Evolutionary conservation across 345 rosid genomes (phyloP), one percentile per base, ranked within the genome.

Genomic region (Xanthoceras sorbifolium): DNA sequence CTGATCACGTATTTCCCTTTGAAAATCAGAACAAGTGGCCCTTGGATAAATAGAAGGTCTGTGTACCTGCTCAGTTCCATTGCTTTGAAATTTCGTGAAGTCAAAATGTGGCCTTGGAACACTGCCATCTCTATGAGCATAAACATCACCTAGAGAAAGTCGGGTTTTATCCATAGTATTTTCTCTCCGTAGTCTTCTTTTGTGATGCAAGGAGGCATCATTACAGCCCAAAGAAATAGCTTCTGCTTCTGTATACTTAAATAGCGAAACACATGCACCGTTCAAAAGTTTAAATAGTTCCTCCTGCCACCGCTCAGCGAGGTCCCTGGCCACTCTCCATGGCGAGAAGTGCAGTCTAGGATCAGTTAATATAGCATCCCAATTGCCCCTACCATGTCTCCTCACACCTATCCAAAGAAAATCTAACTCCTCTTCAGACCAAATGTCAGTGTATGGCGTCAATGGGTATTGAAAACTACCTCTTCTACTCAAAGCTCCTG

Each of bases 361-460:
- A 75, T 84, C 87, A 76, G 73, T 78, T 55, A 86, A 78, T 81
- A 84, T 79, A 44, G 84, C 78, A 63, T 76, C 79, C 89, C 89
- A 86, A n/a, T 84, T 86, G 71, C 77, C 81, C 72, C 85, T 84
- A 52, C 89, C 89, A 61, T 86, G 83, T 77, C 89, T 80, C 69
- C 87, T 78, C 79, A 86, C 87, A 9, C 89, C 89, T 62, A 84
- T 75, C 89, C 89, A 86, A 29, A 84, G 86, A 75, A 76, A 82
- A 82, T 84, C 89, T n/a, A 86, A 66, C 79, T 86, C 89, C 79
- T 84, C 84, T 64, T 86, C 89, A 22, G 87, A 86, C 89, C 89
- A 86, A 20, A 65, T 10, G n/a, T 38, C 69, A 71, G 31, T 26
- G 65, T 77, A 68, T 67, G 76, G 25, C 69, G 55, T 80, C 23